Evolutionary conservation across 1,284 basidiomycete genomes (phyloP), one percentile per base, ranked within the genome.

Genomic region (Tylopilus sp.): DNA sequence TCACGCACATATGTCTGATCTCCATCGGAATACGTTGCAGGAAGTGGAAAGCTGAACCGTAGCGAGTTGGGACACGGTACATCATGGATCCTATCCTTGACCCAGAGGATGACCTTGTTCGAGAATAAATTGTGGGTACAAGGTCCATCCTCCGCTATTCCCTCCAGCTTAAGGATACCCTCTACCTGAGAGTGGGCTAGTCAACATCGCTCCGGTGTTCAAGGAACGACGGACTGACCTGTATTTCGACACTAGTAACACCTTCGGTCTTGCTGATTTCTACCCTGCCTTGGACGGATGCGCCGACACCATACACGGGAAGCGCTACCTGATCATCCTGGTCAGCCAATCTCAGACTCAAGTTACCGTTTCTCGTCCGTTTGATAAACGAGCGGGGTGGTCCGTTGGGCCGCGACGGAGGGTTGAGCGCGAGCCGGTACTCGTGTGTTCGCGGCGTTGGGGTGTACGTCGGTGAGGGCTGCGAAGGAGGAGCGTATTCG

Each of bases 61-160:
- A 86, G 62, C 2, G 70, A 72, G 9, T 59, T 49, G 2, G 85
- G 82, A 58, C 84, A 88, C 6, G 67, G 63, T 4, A 56, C 41
- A 2, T 61, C 64, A 48, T 68, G 61, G 42, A 61, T 64, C 33
- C 67, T 55, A 49, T 78, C 73, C 57, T 74, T 80, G 51, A 67
- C 71, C 84, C 84, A 89, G 18, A 88, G 71, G 18, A 75, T 63
- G 30, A 68, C 64, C 9, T 72, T 76, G 51, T 76, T 74, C 41
- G 78, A 65, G 58, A 78, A 82, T 4, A 87, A 58, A 37, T 71
- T 77, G 29, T 71, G 70, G 16, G 73, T 71, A 21, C 73, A 71
- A 13, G 74, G 74, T 10, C 85, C 86, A 23, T 79, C 79, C 55
- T 79, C 86, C 7, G 78, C 85, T 21, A 86, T 72, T 61, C 87